A percentile compares a stretch with the other conserved stretches of the same genome.
phyloP scores from a whole-genome alignment of 129 eudicot genomes.

The Logfia minima region DNA sequence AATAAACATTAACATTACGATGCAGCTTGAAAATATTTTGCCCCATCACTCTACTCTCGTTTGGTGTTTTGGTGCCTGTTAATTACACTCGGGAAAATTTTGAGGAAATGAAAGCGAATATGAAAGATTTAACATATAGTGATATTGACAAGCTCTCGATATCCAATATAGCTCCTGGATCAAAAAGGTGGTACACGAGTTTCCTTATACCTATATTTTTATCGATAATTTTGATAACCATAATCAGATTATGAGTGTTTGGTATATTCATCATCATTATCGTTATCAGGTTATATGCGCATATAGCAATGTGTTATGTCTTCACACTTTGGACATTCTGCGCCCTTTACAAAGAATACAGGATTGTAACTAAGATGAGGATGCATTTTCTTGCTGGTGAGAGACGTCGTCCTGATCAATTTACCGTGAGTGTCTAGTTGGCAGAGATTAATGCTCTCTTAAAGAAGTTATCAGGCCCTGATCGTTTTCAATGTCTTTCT shows the following conservation, averaged over 20 bases:
- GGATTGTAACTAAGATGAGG: slow-evolving; percentile 65
- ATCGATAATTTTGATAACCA: slow-evolving; percentile 13
- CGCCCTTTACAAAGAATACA: slow-evolving; percentile 66
- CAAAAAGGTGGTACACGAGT: slow-evolving; percentile 45
- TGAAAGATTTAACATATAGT: slow-evolving; percentile 64
- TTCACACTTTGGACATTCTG: slow-evolving; percentile 80
- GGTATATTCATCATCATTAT: not conserved
- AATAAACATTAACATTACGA: slow-evolving; percentile 2
- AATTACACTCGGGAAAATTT: slow-evolving; percentile 72
- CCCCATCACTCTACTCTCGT: slow-evolving; percentile 79
- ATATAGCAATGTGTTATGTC: slow-evolving; percentile 68
- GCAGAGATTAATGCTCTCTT: not conserved
- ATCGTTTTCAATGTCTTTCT: slow-evolving; percentile 19
- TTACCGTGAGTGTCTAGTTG: slow-evolving; percentile 62
- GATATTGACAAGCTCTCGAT: slow-evolving; percentile 90
- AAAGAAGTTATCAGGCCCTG: not conserved
- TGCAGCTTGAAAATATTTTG: slow-evolving; percentile 93
- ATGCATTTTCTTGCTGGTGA: slow-evolving; percentile 70
- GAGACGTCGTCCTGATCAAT: slow-evolving; percentile 79
- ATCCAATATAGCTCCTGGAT: slow-evolving; percentile 82
- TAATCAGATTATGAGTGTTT: slow-evolving; percentile 8
- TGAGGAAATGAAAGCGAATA: slow-evolving; percentile 32
- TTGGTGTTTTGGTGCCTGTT: slow-evolving; percentile 84
- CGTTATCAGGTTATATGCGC: slow-evolving; percentile 70
- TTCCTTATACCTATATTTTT: not conserved